Percentiles rank a stretch among this genome's conserved stretches.
Evolutionary conservation across 1,139 yeast species (phyloP).

Genomic region (Citeromyces hawaiiensis): DNA sequence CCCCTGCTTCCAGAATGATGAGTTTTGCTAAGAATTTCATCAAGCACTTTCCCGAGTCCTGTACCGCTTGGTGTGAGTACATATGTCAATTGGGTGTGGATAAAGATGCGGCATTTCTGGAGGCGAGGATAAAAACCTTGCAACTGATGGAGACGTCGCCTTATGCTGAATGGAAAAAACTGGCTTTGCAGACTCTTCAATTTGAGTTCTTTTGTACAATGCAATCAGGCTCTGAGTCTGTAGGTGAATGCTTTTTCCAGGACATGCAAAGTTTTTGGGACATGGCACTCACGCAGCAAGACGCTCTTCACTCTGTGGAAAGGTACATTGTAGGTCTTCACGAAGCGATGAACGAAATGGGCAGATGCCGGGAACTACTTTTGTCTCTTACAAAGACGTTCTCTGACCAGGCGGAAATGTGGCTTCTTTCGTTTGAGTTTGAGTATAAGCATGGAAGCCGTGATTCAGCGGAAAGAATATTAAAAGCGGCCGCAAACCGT

Average conservation of each 20-base stretch:
- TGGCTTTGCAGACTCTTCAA: neutral
- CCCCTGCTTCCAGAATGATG: neutral
- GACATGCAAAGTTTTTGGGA: conserved; percentile 9
- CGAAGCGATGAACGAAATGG: conserved; percentile 16
- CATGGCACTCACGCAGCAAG: conserved; percentile 17
- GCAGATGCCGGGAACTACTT: conserved; percentile 18
- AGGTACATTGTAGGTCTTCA: conserved; percentile 21
- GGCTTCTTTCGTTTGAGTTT: conserved; percentile 32
- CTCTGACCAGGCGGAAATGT: conserved; percentile 24
- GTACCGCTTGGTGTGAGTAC: neutral
- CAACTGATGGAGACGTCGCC: neutral
- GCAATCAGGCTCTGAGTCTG: neutral
- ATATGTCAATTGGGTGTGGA: neutral
- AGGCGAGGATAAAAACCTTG: conserved; percentile 5
- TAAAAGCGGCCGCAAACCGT: conserved; percentile 20
- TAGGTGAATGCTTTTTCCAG: neutral
- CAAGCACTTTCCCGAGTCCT: neutral
- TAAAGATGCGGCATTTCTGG: neutral
- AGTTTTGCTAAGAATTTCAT: neutral
- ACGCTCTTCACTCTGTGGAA: conserved; percentile 27
- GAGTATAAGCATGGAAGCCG: conserved; percentile 19
- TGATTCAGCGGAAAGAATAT: conserved; percentile 15
- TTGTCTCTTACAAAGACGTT: conserved; percentile 13
- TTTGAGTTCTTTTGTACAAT: neutral
- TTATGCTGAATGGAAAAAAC: neutral